Conservation (phyloP, 331 rosid genomes). For the Quercus phellos region DNA sequence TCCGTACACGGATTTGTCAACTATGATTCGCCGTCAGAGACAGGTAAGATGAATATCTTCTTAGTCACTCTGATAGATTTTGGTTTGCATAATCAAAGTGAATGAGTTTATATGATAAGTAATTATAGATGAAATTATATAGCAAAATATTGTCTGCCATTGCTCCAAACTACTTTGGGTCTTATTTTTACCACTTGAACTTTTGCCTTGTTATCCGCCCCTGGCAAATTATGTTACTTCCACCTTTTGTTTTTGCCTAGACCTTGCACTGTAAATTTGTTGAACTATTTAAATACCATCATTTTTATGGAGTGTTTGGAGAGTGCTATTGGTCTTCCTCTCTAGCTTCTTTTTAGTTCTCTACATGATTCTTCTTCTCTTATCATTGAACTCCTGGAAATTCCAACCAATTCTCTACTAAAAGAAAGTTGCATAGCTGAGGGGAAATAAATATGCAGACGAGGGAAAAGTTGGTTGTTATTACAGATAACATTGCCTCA, state of each 20-base stretch:
- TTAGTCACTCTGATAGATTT: constrained; percentile 15
- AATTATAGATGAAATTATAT: not conserved
- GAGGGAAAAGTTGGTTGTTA: no score
- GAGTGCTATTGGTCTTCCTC: not conserved
- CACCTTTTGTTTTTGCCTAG: not conserved
- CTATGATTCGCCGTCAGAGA: constrained; percentile 94
- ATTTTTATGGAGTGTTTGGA: not conserved
- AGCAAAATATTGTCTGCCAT: not conserved
- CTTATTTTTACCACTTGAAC: not conserved
- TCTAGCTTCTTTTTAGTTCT: not conserved
- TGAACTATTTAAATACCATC: not conserved
- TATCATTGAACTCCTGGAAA: not conserved
- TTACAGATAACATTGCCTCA: not conserved
- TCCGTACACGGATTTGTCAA: constrained; percentile 83
- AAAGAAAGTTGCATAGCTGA: not conserved
- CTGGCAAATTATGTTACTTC: not conserved
- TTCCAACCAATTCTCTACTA: not conserved
- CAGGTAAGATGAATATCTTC: constrained; percentile 47
- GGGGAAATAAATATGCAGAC: not conserved
- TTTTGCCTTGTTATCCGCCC: not conserved
- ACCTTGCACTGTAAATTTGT: not conserved
- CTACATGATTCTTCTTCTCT: not conserved
- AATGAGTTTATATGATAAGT: not conserved
- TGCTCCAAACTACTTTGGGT: not conserved
- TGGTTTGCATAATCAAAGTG: constrained; percentile 1